phyloP scores from a whole-genome alignment of 2,329 filamentous ascomycete genomes.

The Pseudogymnoascus sp. region DNA sequence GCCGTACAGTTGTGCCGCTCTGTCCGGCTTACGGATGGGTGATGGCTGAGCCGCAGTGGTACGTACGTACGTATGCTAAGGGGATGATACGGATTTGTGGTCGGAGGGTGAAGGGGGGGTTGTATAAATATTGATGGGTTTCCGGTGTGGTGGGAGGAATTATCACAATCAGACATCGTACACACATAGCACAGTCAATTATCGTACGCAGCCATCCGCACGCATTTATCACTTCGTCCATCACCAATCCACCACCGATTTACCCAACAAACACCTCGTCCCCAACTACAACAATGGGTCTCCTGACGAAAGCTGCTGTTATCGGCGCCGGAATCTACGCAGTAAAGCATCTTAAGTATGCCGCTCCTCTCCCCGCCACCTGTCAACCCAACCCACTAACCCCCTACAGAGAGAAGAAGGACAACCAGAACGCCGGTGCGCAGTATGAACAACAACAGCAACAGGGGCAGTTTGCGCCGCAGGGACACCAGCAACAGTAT shows the following conservation, averaged over 20 bases:
- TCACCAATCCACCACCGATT: no score
- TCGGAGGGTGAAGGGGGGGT: background rate
- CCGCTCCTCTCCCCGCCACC: background rate
- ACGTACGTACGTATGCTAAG: background rate
- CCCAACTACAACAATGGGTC: background rate
- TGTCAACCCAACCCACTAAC: background rate
- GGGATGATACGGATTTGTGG: background rate
- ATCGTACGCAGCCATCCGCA: background rate
- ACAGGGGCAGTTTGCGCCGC: background rate
- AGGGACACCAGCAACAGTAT: background rate
- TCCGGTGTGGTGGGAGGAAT: background rate
- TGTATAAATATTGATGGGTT: background rate
- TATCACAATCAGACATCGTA: background rate
- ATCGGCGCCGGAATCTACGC: slow-evolving; percentile 3
- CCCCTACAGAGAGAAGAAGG: background rate
- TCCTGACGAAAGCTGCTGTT: background rate
- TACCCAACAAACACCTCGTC: background rate
- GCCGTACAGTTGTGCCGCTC: background rate
- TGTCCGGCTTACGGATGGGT: background rate
- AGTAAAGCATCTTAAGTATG: background rate
- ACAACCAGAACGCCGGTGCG: background rate
- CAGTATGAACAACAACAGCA: background rate
- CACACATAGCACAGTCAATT: no score
- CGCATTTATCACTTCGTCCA: background rate
- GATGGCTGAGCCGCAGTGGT: background rate